These are phyloP conservation scores for Sporothrix protearum DNA, from an alignment of 2,329 filamentous ascomycete species.

Conservation along the genomic window DNA sequence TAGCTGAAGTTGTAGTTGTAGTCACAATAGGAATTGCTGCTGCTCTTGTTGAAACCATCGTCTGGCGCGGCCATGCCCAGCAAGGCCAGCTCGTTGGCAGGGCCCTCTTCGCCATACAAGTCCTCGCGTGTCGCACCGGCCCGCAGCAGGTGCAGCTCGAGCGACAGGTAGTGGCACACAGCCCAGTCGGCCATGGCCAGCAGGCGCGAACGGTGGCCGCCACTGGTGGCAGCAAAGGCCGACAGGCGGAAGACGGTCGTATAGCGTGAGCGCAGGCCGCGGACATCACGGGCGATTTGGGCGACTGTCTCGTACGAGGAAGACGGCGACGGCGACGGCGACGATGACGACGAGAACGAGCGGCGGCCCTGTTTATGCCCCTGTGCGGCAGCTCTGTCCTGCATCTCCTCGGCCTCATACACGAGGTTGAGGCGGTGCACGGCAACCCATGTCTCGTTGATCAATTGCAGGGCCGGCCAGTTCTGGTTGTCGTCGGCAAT, in stretches of 20 bases:
- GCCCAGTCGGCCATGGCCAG: conserved; percentile 18
- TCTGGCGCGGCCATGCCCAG: neutral
- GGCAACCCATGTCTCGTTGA: conserved; percentile 21
- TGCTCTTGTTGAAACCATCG: neutral
- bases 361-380: neutral
- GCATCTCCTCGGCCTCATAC: neutral
- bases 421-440: conserved; percentile 15
- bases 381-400: neutral
- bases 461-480: conserved; percentile 19
- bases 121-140: neutral
- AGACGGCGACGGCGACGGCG: neutral
- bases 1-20: neutral
- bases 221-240: conserved; percentile 6
- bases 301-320: neutral
- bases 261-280: conserved; percentile 1
- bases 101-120: neutral
- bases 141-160: conserved; percentile 11
- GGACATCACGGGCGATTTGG: neutral
- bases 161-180: conserved; percentile 7
- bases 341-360: neutral
- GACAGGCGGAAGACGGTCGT: conserved; percentile 11
- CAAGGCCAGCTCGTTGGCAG: neutral
- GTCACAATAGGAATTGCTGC: no score
- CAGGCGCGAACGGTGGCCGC: conserved; percentile 1
- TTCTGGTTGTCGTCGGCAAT: conserved; percentile 21